Evolutionary conservation across 495 filamentous ascomycete genomes (phyloP), one percentile per base, ranked within the genome.

Genomic region (Talaromyces trachyspermus): DNA sequence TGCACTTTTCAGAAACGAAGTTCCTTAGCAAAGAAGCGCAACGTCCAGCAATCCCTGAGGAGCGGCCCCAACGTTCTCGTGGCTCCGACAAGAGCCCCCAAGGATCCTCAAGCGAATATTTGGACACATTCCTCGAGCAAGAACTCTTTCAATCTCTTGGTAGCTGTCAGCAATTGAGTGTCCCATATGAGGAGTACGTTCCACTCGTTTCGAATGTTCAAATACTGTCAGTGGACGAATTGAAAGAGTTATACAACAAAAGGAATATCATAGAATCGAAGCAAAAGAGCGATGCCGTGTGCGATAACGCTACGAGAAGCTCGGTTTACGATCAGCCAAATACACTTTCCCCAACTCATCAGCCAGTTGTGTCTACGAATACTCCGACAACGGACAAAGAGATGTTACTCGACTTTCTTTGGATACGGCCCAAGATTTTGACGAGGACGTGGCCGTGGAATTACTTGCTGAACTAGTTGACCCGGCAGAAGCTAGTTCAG

Each of bases 1-100:
- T 85, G 35, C 67, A 76, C 1, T 89, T 87, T 59, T 83, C 78
- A 1, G 78, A 86, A 52, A 80, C 83, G 69, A 68, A 70, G 12
- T 86, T 88, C 53, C 71, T 86, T 59, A 26, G 32, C 7, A 49
- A 53, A 23, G 19, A 50, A 26, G 8, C 24, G 0, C 47, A 27
- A 40, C n/a, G n/a, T n/a, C 18, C 37, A 23, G 17, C 36, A 11
- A 39, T 17, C 10, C 12, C 43, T 12, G 20, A 36, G 15, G 26
- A 24, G 29, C 11, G 19, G 22, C 8, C 5, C 2, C 4, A 38
- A 11, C n/a, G n/a, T n/a, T n/a, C n/a, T n/a, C n/a, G n/a, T n/a
- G n/a, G n/a, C n/a, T n/a, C n/a, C n/a, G n/a, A n/a, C 27, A 30
- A 12, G 27, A 30, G 27, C 6, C 27, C 6, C 27, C 27, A 7